These are phyloP conservation scores for Voacanga thouarsii DNA, from an alignment of 257 asterid species.

Conservation along the genomic window DNA sequence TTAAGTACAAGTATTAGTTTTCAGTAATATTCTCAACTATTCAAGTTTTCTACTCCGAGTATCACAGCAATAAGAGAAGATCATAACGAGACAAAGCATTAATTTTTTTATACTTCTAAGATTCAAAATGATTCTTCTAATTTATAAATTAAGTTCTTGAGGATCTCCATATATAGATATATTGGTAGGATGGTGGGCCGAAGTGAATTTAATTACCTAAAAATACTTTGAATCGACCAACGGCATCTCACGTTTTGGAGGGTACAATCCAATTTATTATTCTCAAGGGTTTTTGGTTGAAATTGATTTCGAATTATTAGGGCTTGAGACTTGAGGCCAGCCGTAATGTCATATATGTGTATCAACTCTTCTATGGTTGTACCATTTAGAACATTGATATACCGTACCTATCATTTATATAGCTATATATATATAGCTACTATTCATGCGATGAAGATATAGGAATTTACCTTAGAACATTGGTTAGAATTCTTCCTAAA, in stretches of 20 bases:
- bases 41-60: too few species aligned
- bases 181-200: background rate
- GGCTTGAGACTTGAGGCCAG: background rate
- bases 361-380: background rate
- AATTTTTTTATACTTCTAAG: too few species aligned
- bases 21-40: too few species aligned
- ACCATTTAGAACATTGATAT: background rate
- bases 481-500: background rate
- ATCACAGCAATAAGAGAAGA: too few species aligned
- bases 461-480: background rate
- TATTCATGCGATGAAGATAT: background rate
- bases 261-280: background rate
- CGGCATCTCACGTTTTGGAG: conserved; percentile 4
- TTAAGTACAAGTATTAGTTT: too few species aligned
- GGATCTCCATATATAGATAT: too few species aligned
- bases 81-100: too few species aligned
- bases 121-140: too few species aligned
- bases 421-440: background rate
- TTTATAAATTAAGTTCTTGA: too few species aligned
- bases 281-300: background rate
- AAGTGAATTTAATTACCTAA: background rate
- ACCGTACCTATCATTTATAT: background rate
- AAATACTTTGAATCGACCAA: background rate
- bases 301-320: background rate
- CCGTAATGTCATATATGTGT: background rate